These are phyloP conservation scores for Colletotrichum tropicale DNA, from an alignment of 2,329 filamentous ascomycete genomes.

Conservation along the genomic window DNA sequence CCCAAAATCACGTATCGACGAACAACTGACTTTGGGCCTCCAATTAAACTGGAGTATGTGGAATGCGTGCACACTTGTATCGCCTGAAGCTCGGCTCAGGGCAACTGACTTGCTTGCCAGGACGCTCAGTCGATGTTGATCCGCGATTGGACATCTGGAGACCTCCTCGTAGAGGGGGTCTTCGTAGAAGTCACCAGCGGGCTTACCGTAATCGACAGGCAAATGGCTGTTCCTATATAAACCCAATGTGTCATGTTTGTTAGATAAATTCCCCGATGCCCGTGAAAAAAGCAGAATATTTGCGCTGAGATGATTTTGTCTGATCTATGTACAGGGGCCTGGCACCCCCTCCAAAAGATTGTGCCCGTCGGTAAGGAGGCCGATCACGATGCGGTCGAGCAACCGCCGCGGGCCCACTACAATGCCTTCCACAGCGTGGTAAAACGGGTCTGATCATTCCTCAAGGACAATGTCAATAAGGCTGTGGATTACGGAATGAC, in stretches of 20 bases:
- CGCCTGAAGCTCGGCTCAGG: not conserved
- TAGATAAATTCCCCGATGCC: not conserved
- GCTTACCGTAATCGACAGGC: not conserved
- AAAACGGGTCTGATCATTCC: not conserved
- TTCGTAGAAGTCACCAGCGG: not conserved
- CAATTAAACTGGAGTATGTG: not conserved
- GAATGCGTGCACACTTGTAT: not conserved
- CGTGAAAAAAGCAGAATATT: not conserved
- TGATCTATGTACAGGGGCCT: not conserved
- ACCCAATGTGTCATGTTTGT: not conserved
- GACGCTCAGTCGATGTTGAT: not conserved
- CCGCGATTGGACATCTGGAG: not conserved
- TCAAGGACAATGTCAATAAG: not conserved
- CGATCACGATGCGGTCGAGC: not conserved
- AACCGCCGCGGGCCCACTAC: not conserved
- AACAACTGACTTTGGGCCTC: not conserved
- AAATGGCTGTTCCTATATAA: not conserved
- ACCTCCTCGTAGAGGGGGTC: not conserved
- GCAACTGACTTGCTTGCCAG: not conserved
- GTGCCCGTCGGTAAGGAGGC: not conserved
- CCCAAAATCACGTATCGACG: not conserved
- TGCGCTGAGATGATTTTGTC: not conserved
- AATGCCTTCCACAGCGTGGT: not conserved
- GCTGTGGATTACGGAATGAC: not conserved
- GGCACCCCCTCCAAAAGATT: not conserved